Percentiles rank a stretch among this genome's conserved stretches.
Evolutionary conservation across 495 filamentous ascomycete species (phyloP).

Genomic region (Aspergillus kassunensis): DNA sequence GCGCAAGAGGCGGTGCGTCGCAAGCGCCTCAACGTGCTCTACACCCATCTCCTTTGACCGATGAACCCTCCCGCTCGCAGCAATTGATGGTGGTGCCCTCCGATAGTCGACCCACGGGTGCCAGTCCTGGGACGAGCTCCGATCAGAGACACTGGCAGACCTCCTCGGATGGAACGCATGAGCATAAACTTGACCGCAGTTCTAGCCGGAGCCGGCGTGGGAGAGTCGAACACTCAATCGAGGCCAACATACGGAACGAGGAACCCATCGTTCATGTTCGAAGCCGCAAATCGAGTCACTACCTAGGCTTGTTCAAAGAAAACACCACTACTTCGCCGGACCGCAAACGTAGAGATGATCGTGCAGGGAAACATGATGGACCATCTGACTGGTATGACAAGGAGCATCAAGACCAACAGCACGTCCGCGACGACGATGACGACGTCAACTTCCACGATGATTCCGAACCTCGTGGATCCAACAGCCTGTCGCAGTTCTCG

Average conservation of each 20-base stretch:
- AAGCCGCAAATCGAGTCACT: conserved; percentile 92
- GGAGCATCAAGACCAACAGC: conserved; percentile 11
- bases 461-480: conserved; percentile 19
- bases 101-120: conserved; percentile 17
- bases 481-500: conserved; percentile 33
- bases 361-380: conserved; percentile 27
- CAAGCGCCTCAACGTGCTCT: conserved; percentile 27
- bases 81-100: conserved; percentile 19
- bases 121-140: conserved; percentile 18
- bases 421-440: conserved; percentile 4
- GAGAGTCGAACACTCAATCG: conserved; percentile 76
- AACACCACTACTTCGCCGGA: conserved; percentile 58
- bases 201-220: conserved; percentile 43
- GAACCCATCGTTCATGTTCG: conserved; percentile 72
- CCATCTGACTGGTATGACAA: conserved; percentile 15
- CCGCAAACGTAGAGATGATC: conserved; percentile 40
- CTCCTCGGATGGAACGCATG: conserved; percentile 13
- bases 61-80: conserved; percentile 18
- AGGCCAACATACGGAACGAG: conserved; percentile 69
- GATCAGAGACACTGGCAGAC: conserved; percentile 19
- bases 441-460: background rate
- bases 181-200: conserved; percentile 29
- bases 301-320: conserved; percentile 87
- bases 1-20: conserved; percentile 19
- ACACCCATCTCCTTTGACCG: conserved; percentile 29